Evolutionary conservation across 108 stramenopile species (phyloP).

Genomic region (Cyclostephanos tholiformis): DNA sequence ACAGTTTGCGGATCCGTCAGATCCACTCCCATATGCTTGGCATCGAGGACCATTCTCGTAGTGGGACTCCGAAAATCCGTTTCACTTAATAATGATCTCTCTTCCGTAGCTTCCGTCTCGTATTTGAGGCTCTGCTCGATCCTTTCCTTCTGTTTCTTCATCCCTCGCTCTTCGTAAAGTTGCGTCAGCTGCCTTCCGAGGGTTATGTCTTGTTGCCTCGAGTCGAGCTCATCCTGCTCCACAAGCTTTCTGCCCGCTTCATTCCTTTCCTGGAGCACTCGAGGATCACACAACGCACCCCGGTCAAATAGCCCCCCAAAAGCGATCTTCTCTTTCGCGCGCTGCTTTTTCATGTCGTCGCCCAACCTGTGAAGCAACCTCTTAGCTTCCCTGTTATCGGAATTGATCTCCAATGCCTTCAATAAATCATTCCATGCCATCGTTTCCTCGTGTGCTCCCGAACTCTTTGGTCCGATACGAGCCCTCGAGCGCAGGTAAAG

Average conservation of each 20-base stretch:
- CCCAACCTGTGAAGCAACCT: conserved; percentile 13
- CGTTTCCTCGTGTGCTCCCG: conserved; percentile 39
- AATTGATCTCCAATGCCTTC: conserved; percentile 25
- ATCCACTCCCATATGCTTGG: conserved; percentile 42
- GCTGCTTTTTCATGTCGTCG: conserved; percentile 17
- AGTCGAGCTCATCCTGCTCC: background rate
- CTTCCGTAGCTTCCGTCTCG: conserved; percentile 1
- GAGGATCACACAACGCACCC: conserved; percentile 37
- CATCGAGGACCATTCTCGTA: conserved; percentile 35
- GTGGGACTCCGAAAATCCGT: conserved; percentile 45
- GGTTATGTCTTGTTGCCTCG: conserved; percentile 25
- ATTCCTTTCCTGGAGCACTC: conserved; percentile 29
- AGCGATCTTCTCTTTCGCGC: conserved; percentile 26
- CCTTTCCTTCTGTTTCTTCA: conserved; percentile 25
- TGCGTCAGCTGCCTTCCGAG: conserved; percentile 20
- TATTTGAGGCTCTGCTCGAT: conserved; percentile 25
- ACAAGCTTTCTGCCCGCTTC: conserved; percentile 2
- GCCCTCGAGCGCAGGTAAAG: conserved; percentile 39
- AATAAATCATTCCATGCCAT: conserved; percentile 42
- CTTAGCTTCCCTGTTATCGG: conserved; percentile 31
- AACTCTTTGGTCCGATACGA: conserved; percentile 37
- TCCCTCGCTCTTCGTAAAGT: conserved; percentile 35
- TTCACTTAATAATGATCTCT: background rate
- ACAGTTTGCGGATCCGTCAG: conserved; percentile 30
- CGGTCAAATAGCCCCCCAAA: conserved; percentile 51